Evolutionary conservation across 73 alveolate genomes (phyloP).

Genomic region (Paramecium tetraurelia): DNA sequence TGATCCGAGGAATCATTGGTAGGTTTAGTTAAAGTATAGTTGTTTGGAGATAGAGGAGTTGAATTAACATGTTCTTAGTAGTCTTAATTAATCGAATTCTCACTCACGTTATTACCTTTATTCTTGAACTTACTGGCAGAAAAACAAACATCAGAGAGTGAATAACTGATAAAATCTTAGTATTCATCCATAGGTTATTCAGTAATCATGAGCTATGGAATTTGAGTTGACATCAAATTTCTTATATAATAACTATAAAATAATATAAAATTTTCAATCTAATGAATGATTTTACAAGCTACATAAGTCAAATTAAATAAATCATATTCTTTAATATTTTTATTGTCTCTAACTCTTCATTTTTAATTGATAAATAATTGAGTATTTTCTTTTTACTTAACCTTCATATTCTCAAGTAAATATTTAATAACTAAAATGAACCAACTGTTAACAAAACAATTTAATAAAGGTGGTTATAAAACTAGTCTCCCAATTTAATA

Average conservation of each 20-base stretch:
- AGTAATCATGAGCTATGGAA: neutral
- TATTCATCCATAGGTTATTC: slow-evolving; percentile 8
- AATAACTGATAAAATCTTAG: neutral
- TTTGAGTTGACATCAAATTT: neutral
- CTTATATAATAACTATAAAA: neutral
- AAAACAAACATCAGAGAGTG: slow-evolving; percentile 24
- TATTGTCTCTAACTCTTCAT: neutral
- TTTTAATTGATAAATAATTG: neutral
- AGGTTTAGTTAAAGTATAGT: neutral
- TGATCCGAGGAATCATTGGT: neutral
- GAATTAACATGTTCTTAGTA: neutral
- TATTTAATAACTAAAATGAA: no score
- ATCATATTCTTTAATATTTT: neutral
- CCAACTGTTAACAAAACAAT: no score
- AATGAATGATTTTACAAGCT: neutral
- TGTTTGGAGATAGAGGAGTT: neutral
- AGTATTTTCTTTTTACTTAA: no score
- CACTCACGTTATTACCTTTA: neutral
- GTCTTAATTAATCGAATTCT: neutral
- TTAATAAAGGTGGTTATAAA: no score
- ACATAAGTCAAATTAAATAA: neutral
- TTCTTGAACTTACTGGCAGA: neutral
- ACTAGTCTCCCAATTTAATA: no score
- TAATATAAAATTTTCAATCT: neutral
- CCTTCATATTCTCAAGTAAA: no score